phyloP scores from a whole-genome alignment of 2,329 filamentous ascomycete genomes.

The Alternaria solani region DNA sequence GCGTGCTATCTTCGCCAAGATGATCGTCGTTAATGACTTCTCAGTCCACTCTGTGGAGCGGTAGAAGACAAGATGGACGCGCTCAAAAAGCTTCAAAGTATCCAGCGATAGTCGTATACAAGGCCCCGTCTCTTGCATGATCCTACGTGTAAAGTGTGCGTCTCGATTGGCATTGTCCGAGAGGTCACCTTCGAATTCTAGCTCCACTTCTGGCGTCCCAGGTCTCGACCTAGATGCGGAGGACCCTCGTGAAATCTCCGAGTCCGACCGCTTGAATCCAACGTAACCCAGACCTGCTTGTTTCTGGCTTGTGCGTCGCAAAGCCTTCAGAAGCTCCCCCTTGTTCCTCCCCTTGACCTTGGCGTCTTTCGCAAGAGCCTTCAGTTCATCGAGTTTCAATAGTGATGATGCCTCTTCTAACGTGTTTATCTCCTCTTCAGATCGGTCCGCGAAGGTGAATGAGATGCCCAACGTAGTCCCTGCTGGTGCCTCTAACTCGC shows the following conservation, averaged over 20 bases:
- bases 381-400: conserved; percentile 87
- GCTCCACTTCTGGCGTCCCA: conserved; percentile 49
- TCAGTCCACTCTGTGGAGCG: conserved; percentile 97
- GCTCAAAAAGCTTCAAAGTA: conserved; percentile 83
- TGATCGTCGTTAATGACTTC: conserved; percentile 93
- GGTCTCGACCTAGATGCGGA: conserved; percentile 45
- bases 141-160: conserved; percentile 77
- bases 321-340: conserved; percentile 75
- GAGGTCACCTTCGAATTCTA: conserved; percentile 38
- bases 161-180: conserved; percentile 68
- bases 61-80: conserved; percentile 96
- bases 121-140: conserved; percentile 77
- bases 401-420: conserved; percentile 85
- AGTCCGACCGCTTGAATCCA: conserved; percentile 71
- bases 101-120: conserved; percentile 81
- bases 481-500: conserved; percentile 58
- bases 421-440: conserved; percentile 74
- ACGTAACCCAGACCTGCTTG: conserved; percentile 79
- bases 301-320: conserved; percentile 75
- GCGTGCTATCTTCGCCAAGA: conserved; percentile 86
- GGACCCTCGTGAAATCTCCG: conserved; percentile 62
- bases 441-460: conserved; percentile 84
- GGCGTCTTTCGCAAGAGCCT: conserved; percentile 80
- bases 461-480: conserved; percentile 60
- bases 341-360: conserved; percentile 92